Evolutionary conservation across 441 rosid species (phyloP).

Genomic region (Daphne laureola): DNA sequence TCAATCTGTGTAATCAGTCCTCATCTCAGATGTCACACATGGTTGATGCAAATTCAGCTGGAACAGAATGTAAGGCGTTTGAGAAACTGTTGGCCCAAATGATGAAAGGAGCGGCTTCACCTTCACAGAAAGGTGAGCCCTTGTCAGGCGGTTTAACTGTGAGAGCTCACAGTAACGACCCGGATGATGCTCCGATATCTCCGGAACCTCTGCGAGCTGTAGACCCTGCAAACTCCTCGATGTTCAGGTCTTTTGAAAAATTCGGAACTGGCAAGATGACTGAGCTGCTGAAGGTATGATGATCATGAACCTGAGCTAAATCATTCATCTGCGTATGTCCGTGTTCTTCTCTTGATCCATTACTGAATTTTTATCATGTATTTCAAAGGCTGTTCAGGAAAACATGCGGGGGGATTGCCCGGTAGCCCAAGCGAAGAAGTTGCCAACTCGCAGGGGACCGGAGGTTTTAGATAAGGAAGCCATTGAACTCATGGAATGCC

Average conservation of each 20-base stretch:
- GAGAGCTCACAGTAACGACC: neutral
- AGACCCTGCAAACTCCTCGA: constrained; percentile 21
- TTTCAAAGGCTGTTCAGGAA: no score
- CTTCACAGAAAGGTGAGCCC: constrained; percentile 19
- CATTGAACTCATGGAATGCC: no score
- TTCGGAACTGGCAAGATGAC: constrained; percentile 55
- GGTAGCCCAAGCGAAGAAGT: no score
- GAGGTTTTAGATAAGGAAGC: no score
- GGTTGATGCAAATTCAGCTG: constrained; percentile 18
- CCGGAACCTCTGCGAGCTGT: constrained; percentile 37
- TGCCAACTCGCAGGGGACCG: no score
- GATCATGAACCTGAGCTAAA: no score
- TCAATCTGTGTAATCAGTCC: constrained; percentile 8
- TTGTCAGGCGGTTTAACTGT: neutral
- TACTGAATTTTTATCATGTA: no score
- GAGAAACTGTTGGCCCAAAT: constrained; percentile 37
- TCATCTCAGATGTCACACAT: constrained; percentile 9
- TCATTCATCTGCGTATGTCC: no score
- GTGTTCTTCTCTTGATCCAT: no score
- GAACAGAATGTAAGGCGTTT: constrained; percentile 23
- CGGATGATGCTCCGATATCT: constrained; percentile 20
- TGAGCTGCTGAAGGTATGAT: constrained; percentile 53
- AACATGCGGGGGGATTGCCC: no score
- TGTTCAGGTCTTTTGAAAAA: constrained; percentile 27
- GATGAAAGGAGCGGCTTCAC: constrained; percentile 22